Conservation (phyloP, 2,329 filamentous ascomycete species). For the Penicillium nordicum region DNA sequence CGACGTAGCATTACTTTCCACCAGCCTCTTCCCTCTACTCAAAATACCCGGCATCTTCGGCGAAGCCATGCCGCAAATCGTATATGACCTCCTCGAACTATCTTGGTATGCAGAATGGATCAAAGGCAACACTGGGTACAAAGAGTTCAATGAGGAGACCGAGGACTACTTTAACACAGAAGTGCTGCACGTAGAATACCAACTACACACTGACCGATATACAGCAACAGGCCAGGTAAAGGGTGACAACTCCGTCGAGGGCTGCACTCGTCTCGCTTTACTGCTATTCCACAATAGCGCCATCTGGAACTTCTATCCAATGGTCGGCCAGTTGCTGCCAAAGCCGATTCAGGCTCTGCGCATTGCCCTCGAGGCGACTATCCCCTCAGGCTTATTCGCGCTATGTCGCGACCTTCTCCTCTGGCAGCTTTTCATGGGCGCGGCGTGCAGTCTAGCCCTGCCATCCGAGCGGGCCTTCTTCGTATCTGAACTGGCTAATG, state of each 20-base stretch:
- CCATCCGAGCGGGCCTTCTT: conserved; percentile 32
- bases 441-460: conserved; percentile 29
- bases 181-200: conserved; percentile 39
- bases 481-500: conserved; percentile 30
- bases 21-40: conserved; percentile 31
- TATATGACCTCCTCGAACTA: conserved; percentile 36
- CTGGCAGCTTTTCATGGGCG: conserved; percentile 38
- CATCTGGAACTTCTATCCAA: conserved; percentile 41
- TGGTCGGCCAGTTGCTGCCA: conserved; percentile 34
- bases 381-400: conserved; percentile 31
- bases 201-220: conserved; percentile 38
- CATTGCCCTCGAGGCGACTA: conserved; percentile 32
- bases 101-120: conserved; percentile 39
- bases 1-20: conserved; percentile 31
- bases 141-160: conserved; percentile 34
- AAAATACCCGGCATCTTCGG: conserved; percentile 37
- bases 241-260: conserved; percentile 38
- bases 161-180: conserved; percentile 43
- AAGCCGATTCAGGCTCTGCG: conserved; percentile 35
- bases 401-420: conserved; percentile 35
- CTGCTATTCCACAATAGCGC: conserved; percentile 40
- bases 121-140: conserved; percentile 28
- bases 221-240: conserved; percentile 32
- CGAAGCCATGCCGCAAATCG: conserved; percentile 29
- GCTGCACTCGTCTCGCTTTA: conserved; percentile 37